Base-by-base conservation (phyloP, 2,329 filamentous ascomycete species). In the Colletotrichum lini region DNA sequence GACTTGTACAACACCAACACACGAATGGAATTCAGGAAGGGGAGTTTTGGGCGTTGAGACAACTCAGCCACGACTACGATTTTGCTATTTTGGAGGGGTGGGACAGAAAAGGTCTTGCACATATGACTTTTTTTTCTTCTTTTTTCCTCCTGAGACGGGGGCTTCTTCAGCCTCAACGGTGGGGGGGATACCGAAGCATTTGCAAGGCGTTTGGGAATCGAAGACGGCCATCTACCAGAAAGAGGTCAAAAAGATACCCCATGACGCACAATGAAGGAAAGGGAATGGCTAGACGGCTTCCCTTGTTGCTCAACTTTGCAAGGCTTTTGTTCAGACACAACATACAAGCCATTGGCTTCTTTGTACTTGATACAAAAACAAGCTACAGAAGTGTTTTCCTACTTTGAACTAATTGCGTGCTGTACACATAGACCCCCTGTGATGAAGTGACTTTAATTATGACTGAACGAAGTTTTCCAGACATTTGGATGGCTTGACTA, bases 191-290 rank as follows among this genome's bases (percentile, higher is more conserved):
- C 65, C 38, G 60, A 70, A 62, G 60, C 60, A 72, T 61, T 70
- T 72, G 67, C 70, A 60, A 61, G 70, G 70, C 70, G 70, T 72
- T 72, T 70, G 67, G 70, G 70, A 66, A 72, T 72, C 69, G 21
- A 70, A 72, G 67, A 66, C 49, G 53, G 56, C 65, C 59, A 47
- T 70, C 54, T 70, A 13, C 57, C 47, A 57, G 40, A 42, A 42
- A 64, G 56, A 65, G 66, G 70, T 70, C 66, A 66, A 57, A 54
- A 70, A 61, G 70, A 72, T 72, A 72, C 70, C 69, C 70, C 60
- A 66, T 26, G 44, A 66, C 66, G 66, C 59, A 70, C 35, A 62
- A 53, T 56, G 49, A 65, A 65, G 38, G 58, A 38, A 42, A 65
- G 60, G 35, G 47, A 52, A 40, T 16, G 44, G 53, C 52, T 53